Percentiles rank a stretch among this genome's conserved stretches.
phyloP scores from a whole-genome alignment of 192 early-diverging fungal genomes.

The Diversispora eburnea region DNA sequence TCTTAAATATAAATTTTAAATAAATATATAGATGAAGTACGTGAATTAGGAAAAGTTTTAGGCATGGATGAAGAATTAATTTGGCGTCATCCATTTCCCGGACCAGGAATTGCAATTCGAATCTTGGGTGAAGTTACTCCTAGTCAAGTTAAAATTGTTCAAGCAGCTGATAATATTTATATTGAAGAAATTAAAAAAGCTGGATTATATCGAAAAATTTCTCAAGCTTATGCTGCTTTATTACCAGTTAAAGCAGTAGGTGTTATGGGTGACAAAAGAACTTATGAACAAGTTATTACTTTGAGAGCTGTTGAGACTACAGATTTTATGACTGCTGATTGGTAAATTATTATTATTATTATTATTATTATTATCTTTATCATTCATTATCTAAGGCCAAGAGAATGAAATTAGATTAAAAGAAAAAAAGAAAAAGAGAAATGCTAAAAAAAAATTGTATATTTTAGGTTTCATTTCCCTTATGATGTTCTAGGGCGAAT shows the following conservation, averaged over 20 bases:
- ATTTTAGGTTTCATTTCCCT: conserved; percentile 70
- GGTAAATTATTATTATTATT: conserved; percentile 35
- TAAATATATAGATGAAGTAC: conserved; percentile 90
- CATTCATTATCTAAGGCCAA: no score
- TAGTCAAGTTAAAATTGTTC: conserved; percentile 91
- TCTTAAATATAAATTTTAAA: neutral
- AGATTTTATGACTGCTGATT: conserved; percentile 99
- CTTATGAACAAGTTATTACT: conserved; percentile 98
- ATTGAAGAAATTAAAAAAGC: conserved; percentile 99
- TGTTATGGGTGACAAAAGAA: conserved; percentile 99
- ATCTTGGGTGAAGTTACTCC: conserved; percentile 94
- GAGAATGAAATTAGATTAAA: no score
- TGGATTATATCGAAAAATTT: conserved; percentile 93
- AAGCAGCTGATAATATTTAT: conserved; percentile 94
- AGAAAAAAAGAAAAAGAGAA: no score
- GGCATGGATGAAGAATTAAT: conserved; percentile 90
- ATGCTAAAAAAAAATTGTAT: no score
- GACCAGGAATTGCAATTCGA: conserved; percentile 98
- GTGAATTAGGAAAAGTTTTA: conserved; percentile 87
- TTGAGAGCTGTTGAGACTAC: conserved; percentile 93
- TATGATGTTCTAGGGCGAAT: conserved; percentile 87
- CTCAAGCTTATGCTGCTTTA: conserved; percentile 96
- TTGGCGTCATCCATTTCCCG: conserved; percentile 99
- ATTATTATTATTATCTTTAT: neutral
- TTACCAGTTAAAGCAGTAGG: conserved; percentile 94